Conservation (phyloP, 352 stramenopile genomes). For the Phytopythium litorale region DNA sequence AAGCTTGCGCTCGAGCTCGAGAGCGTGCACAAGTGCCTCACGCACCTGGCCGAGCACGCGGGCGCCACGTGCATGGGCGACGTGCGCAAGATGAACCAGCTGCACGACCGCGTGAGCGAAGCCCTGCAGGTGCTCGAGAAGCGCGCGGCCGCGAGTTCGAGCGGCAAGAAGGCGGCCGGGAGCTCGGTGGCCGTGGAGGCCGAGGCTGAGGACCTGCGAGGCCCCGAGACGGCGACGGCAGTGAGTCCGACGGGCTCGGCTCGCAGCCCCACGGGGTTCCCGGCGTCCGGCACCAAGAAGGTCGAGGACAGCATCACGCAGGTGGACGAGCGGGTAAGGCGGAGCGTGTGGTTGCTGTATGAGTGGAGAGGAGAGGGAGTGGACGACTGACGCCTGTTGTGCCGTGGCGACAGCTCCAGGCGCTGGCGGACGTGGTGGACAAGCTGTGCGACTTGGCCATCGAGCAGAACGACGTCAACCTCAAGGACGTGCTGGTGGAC, state of each 20-base stretch:
- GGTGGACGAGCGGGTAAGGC: slow-evolving; percentile 61
- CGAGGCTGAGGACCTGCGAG: slow-evolving; percentile 47
- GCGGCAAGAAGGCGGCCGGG: slow-evolving; percentile 15
- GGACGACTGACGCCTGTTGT: neutral
- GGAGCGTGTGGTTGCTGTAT: neutral
- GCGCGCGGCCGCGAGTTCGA: slow-evolving; percentile 22
- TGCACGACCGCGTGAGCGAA: slow-evolving; percentile 69
- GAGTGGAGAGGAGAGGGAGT: neutral
- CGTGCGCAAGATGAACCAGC: slow-evolving; percentile 50
- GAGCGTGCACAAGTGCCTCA: slow-evolving; percentile 57
- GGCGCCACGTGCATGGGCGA: slow-evolving; percentile 50
- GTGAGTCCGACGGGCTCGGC: slow-evolving; percentile 3
- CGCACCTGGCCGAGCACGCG: slow-evolving; percentile 47
- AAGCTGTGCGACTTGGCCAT: slow-evolving; percentile 71
- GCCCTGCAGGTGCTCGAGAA: slow-evolving; percentile 67
- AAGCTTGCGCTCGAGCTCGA: slow-evolving; percentile 75
- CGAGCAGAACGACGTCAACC: slow-evolving; percentile 67
- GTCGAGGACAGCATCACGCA: slow-evolving; percentile 66
- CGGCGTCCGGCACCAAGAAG: slow-evolving; percentile 41
- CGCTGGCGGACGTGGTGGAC: slow-evolving; percentile 58
- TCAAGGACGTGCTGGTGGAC: slow-evolving; percentile 70
- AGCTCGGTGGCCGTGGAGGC: slow-evolving; percentile 15
- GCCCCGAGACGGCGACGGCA: slow-evolving; percentile 28
- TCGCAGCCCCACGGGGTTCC: slow-evolving; percentile 30
- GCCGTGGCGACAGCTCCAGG: slow-evolving; percentile 29